Evolutionary conservation across 2,329 filamentous ascomycete genomes (phyloP).

Genomic region (Trichoderma atrobrunneum): DNA sequence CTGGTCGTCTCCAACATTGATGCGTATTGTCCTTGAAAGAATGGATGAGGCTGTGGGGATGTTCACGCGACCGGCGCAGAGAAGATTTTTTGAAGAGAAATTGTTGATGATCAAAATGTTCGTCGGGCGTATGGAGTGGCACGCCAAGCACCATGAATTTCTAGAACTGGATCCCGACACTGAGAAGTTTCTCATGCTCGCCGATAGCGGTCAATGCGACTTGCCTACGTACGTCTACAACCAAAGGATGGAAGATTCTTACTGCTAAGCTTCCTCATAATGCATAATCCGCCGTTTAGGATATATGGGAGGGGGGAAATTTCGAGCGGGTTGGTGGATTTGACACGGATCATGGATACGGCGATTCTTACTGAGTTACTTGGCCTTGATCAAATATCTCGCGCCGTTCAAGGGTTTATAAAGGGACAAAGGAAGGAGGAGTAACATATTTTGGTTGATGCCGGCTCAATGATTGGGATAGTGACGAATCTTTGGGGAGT

Average conservation of each 20-base stretch:
- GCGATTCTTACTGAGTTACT: background rate
- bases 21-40: too few relatives aligned
- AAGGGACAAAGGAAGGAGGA: too few relatives aligned
- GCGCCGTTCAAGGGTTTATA: background rate
- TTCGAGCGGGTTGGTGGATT: background rate
- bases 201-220: too few relatives aligned
- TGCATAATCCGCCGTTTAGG: too few relatives aligned
- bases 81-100: accelerated
- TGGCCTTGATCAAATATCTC: background rate
- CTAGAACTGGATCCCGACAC: background rate
- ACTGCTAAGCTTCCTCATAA: too few relatives aligned
- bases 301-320: background rate
- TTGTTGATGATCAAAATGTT: background rate
- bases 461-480: background rate
- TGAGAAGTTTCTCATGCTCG: too few relatives aligned
- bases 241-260: too few relatives aligned
- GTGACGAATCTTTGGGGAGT: background rate
- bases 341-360: background rate
- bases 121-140: background rate
- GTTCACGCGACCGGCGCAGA: accelerated
- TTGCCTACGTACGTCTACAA: too few relatives aligned
- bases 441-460: too few relatives aligned
- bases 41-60: too few relatives aligned
- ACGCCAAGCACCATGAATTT: too few relatives aligned
- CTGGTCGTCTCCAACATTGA: background rate